Base-by-base conservation (phyloP, 352 stramenopile genomes). In the Discostella stelligera region DNA sequence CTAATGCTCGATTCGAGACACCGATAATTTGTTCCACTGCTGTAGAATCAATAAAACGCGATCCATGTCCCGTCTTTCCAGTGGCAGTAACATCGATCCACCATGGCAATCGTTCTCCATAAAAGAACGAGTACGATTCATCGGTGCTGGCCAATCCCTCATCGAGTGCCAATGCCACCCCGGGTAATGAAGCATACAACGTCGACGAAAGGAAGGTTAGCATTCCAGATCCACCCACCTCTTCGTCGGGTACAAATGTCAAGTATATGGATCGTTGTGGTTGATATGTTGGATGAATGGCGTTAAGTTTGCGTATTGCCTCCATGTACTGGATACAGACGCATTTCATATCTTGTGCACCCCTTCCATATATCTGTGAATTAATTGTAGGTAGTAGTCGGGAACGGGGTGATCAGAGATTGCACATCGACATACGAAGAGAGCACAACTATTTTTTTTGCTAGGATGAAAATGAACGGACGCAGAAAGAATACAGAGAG, bases 261-360 rank as follows among this genome's bases (percentile, higher is more conserved):
- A 98, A 81, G 79, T 97, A 90, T 66, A 98, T 90, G 27, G 93
- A 94, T 53, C 96, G 90, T 59, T 91, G 89, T 3, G 95, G 95
- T 41, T 87, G 73, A 71, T 95, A 97, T 0, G 84, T 87, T 20
- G 44, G 76, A 67, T 83, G 63, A 16, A 72, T 59, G 3, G 53
- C 41, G 59, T 82, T 30, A 14, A 98, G 77, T 8, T 85, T 80
- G 8, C 91, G 77, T 18, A 98, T 84, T 0, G 95, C 94, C 66
- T 97, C 92, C 16, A 98, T 91, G 74, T 98, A 98, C 79, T 98
- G 96, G 41, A 97, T 91, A 64, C 93, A 96, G 3, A 98, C 96
- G 81, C 94, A 96, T 80, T 98, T 98, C 95, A 98, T 98, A 79
- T 98, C 53, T 37, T 61, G 53, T 20, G 53, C 53, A 25, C 53